Conservation (phyloP, 495 filamentous ascomycete genomes). For the Astrothelium macrocarpum region DNA sequence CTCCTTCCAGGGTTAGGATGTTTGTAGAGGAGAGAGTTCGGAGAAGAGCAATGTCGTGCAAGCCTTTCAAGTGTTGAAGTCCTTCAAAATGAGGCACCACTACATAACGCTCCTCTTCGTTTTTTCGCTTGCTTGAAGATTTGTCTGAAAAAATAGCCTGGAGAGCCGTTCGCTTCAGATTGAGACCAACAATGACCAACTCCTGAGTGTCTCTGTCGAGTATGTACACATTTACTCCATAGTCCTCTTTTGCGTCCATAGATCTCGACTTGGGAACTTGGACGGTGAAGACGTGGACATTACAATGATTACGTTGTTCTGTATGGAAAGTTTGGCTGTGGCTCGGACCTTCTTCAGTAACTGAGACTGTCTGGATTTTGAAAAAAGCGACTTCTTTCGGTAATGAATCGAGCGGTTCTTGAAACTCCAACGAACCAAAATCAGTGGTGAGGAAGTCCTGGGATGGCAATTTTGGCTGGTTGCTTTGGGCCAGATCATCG, state of each 20-base stretch:
- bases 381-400: neutral
- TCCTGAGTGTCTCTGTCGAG: slow-evolving; percentile 9
- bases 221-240: slow-evolving; percentile 14
- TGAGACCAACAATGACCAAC: slow-evolving; percentile 1
- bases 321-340: slow-evolving; percentile 14
- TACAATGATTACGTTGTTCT: neutral
- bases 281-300: neutral
- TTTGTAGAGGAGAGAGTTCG: neutral
- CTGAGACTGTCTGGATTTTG: neutral
- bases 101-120: neutral
- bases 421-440: neutral
- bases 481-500: neutral
- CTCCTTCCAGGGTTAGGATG: neutral
- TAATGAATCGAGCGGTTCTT: slow-evolving; percentile 4
- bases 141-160: neutral
- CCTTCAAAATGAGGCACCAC: neutral
- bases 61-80: neutral
- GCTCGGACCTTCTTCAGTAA: neutral
- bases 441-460: neutral
- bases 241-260: neutral
- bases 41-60: neutral
- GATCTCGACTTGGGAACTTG: neutral
- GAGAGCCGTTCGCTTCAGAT: neutral
- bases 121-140: neutral
- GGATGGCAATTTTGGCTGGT: neutral